Conservation (phyloP, 164 flowering plant genomes). For the Chimonanthus salicifolius region DNA sequence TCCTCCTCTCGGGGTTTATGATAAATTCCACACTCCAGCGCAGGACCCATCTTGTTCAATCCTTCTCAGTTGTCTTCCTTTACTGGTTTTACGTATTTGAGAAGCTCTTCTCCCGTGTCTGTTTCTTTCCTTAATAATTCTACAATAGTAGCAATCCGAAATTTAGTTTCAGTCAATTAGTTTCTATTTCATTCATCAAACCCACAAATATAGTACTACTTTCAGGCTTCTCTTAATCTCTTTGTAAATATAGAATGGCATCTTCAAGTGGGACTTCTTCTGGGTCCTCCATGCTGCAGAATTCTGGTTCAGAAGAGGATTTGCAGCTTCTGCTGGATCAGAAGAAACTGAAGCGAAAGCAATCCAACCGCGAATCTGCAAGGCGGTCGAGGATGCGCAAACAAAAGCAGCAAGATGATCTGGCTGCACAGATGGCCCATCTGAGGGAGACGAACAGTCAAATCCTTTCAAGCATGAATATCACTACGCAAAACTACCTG, state of each 20-base stretch:
- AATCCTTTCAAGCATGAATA: slow-evolving; percentile 37
- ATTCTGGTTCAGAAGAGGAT: slow-evolving; percentile 38
- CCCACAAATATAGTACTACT: too few species aligned
- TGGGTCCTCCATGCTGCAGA: slow-evolving; percentile 27
- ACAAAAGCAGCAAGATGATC: slow-evolving; percentile 77
- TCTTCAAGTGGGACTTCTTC: slow-evolving; percentile 56
- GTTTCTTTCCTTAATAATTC: background rate
- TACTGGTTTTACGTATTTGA: slow-evolving; percentile 84
- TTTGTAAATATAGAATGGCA: slow-evolving; percentile 15
- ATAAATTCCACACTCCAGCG: slow-evolving; percentile 27
- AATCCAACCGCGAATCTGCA: slow-evolving; percentile 92
- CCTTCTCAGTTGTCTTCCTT: slow-evolving; percentile 89
- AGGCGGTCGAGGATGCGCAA: slow-evolving; percentile 76
- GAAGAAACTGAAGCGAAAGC: slow-evolving; percentile 73
- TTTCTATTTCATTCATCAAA: too few species aligned
- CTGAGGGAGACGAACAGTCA: slow-evolving; percentile 52
- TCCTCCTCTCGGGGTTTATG: slow-evolving; percentile 71
- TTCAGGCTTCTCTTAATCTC: too few species aligned
- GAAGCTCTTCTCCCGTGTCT: slow-evolving; percentile 3
- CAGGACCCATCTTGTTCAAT: slow-evolving; percentile 79
- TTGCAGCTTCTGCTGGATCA: slow-evolving; percentile 43
- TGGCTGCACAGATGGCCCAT: slow-evolving; percentile 42
- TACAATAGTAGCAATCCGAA: too few species aligned
- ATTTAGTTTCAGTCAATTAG: too few species aligned
- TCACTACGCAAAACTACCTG: slow-evolving; percentile 45